Percentiles rank a stretch among this genome's conserved stretches.
Evolutionary conservation across 1,139 yeast species (phyloP).

Genomic region (Taphrina pruni): DNA sequence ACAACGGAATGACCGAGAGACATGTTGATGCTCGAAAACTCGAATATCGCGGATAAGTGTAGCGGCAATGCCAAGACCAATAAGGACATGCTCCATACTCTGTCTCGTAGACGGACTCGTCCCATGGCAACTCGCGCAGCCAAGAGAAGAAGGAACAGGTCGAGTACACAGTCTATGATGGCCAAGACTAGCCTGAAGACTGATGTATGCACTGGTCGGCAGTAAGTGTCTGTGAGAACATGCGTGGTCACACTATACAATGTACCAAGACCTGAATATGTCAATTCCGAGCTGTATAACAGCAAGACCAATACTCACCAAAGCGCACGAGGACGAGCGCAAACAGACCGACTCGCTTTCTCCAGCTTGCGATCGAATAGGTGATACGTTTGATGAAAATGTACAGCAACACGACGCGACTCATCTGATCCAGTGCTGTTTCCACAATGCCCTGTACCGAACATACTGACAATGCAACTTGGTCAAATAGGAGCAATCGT

Average conservation of each 20-base stretch:
- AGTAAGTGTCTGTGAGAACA: neutral
- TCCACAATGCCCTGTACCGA: neutral
- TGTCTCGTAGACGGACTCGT: neutral
- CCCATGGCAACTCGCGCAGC: neutral
- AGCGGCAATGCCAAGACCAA: neutral
- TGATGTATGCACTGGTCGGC: conserved; percentile 8
- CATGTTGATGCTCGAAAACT: neutral
- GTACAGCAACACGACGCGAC: neutral
- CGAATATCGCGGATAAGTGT: conserved; percentile 6
- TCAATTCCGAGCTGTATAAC: neutral
- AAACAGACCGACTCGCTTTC: neutral
- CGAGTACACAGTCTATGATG: conserved; percentile 2
- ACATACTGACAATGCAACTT: neutral
- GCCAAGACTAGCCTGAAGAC: conserved; percentile 4
- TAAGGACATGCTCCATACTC: neutral
- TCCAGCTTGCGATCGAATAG: neutral
- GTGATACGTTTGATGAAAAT: conserved; percentile 3
- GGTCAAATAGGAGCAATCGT: neutral
- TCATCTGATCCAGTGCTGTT: conserved; percentile 7
- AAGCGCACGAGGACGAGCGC: neutral
- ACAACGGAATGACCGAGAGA: neutral
- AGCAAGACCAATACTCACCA: neutral
- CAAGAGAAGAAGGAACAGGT: neutral
- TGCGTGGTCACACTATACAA: conserved; percentile 4
- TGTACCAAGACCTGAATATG: conserved; percentile 14